Conservation (phyloP, 345 rosid species). For the Litchi chinensis region DNA sequence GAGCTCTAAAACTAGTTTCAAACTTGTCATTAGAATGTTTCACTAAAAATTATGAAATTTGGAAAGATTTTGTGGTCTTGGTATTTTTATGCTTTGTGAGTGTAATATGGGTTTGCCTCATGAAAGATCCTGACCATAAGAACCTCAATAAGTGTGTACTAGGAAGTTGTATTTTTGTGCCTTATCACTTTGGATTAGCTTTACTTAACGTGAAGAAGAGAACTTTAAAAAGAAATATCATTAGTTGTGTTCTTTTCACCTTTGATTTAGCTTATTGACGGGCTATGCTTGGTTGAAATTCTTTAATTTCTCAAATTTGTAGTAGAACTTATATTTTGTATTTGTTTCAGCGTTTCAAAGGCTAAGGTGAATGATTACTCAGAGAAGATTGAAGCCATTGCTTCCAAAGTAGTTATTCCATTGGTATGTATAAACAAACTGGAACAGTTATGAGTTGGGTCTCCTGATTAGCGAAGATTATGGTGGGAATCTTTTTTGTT, state of each 20-base stretch:
- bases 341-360: slow-evolving; percentile 60
- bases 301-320: not conserved
- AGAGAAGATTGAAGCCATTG: slow-evolving; percentile 75
- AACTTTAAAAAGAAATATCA: not conserved
- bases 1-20: not conserved
- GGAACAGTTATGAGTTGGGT: not conserved
- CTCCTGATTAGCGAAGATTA: not conserved
- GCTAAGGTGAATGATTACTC: slow-evolving; percentile 75
- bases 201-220: not conserved
- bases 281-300: not conserved
- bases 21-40: not conserved
- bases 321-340: slow-evolving; percentile 14
- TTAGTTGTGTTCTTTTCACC: not conserved
- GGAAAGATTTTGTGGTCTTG: not conserved
- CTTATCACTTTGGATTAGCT: not conserved
- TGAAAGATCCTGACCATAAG: not conserved
- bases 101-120: not conserved
- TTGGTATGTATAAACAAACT: slow-evolving; percentile 38
- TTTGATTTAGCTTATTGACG: slow-evolving; percentile 2
- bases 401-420: slow-evolving; percentile 54
- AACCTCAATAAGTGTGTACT: not conserved
- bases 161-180: not conserved
- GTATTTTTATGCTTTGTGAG: not conserved
- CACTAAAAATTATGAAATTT: not conserved
- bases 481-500: not conserved